These are phyloP conservation scores for Hyaloscypha variabilis DNA, from an alignment of 495 filamentous ascomycete species.

Conservation along the genomic window DNA sequence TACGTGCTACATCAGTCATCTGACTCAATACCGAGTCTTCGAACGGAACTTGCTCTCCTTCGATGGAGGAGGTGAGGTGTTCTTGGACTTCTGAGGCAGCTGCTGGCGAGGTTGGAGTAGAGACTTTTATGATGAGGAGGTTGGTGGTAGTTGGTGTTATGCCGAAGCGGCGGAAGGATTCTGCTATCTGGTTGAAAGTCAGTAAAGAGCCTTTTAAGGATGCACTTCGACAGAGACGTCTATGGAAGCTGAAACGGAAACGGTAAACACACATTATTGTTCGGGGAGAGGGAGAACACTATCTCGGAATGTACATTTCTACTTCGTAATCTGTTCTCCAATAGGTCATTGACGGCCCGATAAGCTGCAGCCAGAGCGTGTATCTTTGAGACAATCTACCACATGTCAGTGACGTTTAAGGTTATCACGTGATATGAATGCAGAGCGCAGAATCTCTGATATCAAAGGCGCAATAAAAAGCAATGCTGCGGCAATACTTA, in stretches of 20 bases:
- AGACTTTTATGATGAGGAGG: conserved; percentile 78
- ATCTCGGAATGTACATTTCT: conserved; percentile 93
- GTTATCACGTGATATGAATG: conserved; percentile 20
- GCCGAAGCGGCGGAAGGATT: conserved; percentile 87
- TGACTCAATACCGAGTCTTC: conserved; percentile 60
- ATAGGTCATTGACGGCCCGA: conserved; percentile 69
- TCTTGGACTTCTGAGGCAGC: conserved; percentile 56
- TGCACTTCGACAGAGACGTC: too few relatives aligned
- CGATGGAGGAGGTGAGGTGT: conserved; percentile 63
- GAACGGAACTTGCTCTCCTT: conserved; percentile 64
- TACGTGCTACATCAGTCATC: conserved; percentile 65
- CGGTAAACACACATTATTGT: conserved; percentile 67
- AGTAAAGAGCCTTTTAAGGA: conserved; percentile 18
- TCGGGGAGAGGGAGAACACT: conserved; percentile 78
- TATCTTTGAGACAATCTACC: conserved; percentile 29
- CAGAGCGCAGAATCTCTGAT: conserved; percentile 1
- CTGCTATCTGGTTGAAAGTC: conserved; percentile 70
- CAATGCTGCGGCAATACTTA: conserved; percentile 38
- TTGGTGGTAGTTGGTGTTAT: conserved; percentile 68
- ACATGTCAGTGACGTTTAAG: neutral
- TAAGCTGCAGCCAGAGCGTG: conserved; percentile 72
- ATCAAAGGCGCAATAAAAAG: conserved; percentile 1
- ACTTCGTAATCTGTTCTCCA: conserved; percentile 64
- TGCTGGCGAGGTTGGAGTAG: conserved; percentile 34
- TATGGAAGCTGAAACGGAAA: conserved; percentile 17